Percentiles rank a stretch among this genome's conserved stretches.
phyloP scores from a whole-genome alignment of 2,329 filamentous ascomycete species.

The Pseudopithomyces maydicus region DNA sequence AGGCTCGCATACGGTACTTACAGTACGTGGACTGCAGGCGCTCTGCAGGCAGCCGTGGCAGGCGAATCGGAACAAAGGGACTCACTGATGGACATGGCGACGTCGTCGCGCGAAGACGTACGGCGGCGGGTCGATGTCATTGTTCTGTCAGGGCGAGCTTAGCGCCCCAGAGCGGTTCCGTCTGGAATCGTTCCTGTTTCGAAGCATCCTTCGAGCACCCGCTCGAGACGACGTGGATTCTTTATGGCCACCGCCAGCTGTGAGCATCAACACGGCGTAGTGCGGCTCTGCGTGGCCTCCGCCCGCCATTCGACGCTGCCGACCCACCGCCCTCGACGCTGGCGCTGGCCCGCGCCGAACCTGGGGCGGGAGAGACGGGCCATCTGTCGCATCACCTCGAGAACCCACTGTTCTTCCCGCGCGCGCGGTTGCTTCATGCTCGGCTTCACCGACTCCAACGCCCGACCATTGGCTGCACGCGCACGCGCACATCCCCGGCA shows the following conservation, averaged over 20 bases:
- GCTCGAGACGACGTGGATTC: slow-evolving; percentile 10
- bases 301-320: slow-evolving; percentile 7
- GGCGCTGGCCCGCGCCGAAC: slow-evolving; percentile 5
- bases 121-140: background rate
- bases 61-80: slow-evolving; percentile 17
- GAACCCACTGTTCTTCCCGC: slow-evolving; percentile 1
- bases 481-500: background rate
- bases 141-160: slow-evolving; percentile 5
- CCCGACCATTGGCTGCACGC: slow-evolving; percentile 13
- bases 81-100: slow-evolving; percentile 17
- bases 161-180: slow-evolving; percentile 15
- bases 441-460: slow-evolving; percentile 10
- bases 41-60: slow-evolving; percentile 9
- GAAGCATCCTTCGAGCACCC: slow-evolving; percentile 7
- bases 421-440: slow-evolving; percentile 1
- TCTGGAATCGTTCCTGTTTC: slow-evolving; percentile 15
- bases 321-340: slow-evolving; percentile 5
- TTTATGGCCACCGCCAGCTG: slow-evolving; percentile 15
- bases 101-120: slow-evolving; percentile 9
- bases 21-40: slow-evolving; percentile 3
- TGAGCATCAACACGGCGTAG: slow-evolving; percentile 2
- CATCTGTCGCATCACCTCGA: slow-evolving; percentile 3
- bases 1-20: slow-evolving; percentile 4
- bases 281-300: slow-evolving; percentile 20
- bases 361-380: slow-evolving; percentile 1